These are phyloP conservation scores for Hymenoscyphus fructigenus DNA, from an alignment of 2,329 filamentous ascomycete species.

Conservation along the genomic window DNA sequence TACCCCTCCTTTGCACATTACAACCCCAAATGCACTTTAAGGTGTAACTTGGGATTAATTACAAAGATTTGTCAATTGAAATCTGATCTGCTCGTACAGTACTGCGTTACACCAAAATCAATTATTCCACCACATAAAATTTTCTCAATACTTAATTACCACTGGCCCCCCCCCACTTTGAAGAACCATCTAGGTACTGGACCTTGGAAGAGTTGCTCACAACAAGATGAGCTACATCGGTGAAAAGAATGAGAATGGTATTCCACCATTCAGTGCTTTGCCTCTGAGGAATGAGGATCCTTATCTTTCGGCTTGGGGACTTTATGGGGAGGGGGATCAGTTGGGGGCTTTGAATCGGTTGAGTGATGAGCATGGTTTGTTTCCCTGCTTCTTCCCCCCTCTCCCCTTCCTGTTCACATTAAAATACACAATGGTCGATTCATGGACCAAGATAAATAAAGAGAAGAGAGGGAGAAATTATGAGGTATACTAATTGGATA, in stretches of 20 bases:
- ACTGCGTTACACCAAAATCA: no score
- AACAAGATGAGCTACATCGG: not conserved
- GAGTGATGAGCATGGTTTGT: conserved; percentile 41
- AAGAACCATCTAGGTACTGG: no score
- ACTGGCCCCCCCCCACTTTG: no score
- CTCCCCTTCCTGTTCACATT: not conserved
- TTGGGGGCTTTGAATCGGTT: conserved; percentile 46
- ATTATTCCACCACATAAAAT: no score
- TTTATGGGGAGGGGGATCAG: conserved; percentile 47
- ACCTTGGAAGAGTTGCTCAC: no score
- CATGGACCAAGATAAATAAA: no score
- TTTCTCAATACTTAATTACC: no score
- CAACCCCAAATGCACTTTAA: no score
- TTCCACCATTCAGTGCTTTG: conserved; percentile 2
- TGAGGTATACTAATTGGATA: conserved; percentile 10
- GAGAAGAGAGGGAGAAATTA: conserved; percentile 27
- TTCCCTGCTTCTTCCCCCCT: not conserved
- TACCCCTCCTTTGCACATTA: not conserved
- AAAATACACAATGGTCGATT: not conserved
- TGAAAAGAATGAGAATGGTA: not conserved
- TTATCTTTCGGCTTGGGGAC: conserved; percentile 40
- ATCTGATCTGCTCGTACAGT: no score
- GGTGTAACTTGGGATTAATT: no score
- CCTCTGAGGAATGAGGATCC: not conserved
- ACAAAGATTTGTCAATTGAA: no score